A percentile compares a stretch with the other conserved stretches of the same genome.
phyloP scores from a whole-genome alignment of 208 protist species.

The Trypanosoma caninum region DNA sequence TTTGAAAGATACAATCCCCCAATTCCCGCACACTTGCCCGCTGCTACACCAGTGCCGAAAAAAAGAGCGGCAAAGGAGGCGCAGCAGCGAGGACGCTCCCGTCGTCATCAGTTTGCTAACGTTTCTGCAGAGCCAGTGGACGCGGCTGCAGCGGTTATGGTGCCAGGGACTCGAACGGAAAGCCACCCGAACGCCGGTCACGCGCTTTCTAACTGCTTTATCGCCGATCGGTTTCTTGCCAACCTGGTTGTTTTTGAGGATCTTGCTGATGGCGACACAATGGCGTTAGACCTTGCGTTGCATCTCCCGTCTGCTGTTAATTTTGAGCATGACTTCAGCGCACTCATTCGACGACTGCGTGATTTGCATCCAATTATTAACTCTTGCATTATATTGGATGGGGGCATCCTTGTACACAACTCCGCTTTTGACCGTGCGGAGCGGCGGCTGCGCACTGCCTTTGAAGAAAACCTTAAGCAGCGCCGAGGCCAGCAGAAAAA shows the following conservation, averaged over 20 bases:
- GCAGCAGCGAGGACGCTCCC: constrained; percentile 7
- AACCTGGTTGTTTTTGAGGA: constrained; percentile 49
- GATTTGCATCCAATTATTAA: constrained; percentile 57
- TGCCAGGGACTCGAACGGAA: constrained; percentile 27
- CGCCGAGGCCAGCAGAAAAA: background rate
- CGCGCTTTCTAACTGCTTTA: constrained; percentile 48
- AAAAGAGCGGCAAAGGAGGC: background rate
- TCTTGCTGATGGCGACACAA: constrained; percentile 43
- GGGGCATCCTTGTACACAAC: constrained; percentile 33
- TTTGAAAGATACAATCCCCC: constrained; percentile 48
- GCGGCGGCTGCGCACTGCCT: constrained; percentile 23
- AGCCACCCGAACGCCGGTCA: constrained; percentile 57
- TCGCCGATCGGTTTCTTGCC: constrained; percentile 54
- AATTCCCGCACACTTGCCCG: background rate
- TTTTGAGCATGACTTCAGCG: constrained; percentile 42
- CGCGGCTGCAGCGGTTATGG: constrained; percentile 8
- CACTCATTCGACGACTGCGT: constrained; percentile 36
- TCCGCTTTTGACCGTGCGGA: constrained; percentile 28
- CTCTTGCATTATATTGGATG: constrained; percentile 32
- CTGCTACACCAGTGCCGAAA: background rate
- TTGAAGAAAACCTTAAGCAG: constrained; percentile 8
- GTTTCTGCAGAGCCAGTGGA: constrained; percentile 20
- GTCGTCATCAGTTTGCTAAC: constrained; percentile 2
- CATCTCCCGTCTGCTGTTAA: constrained; percentile 51
- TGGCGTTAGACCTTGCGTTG: constrained; percentile 39